phyloP scores from a whole-genome alignment of 495 filamentous ascomycete genomes.

The Penicilliopsis zonata region DNA sequence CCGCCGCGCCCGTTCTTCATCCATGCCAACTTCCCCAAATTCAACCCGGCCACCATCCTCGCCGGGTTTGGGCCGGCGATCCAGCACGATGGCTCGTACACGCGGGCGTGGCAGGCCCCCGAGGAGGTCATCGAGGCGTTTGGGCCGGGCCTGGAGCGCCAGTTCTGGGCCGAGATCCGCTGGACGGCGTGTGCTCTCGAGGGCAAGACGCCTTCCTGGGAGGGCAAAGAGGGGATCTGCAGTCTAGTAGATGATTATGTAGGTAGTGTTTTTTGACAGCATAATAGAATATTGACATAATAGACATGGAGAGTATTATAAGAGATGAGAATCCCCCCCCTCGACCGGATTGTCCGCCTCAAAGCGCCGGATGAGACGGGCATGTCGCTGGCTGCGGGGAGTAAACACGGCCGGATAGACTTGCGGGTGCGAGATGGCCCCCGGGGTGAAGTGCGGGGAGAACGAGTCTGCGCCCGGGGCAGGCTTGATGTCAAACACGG shows the following conservation, averaged over 20 bases:
- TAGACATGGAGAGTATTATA: no score
- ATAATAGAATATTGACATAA: no score
- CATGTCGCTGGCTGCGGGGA: no score
- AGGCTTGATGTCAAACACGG: conserved; percentile 35
- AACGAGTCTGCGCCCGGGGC: conserved; percentile 24
- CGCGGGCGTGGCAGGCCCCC: conserved; percentile 27
- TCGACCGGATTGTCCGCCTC: no score
- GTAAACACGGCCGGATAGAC: no score
- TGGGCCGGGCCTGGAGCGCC: conserved; percentile 39
- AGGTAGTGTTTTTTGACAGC: no score
- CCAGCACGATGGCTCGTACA: conserved; percentile 23
- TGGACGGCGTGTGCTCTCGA: conserved; percentile 35
- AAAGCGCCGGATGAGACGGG: no score
- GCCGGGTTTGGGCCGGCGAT: conserved; percentile 25
- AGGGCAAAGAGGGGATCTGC: conserved; percentile 24
- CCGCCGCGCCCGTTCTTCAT: conserved; percentile 35
- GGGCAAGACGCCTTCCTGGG: conserved; percentile 25
- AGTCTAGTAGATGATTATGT: no score
- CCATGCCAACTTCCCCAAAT: conserved; percentile 43
- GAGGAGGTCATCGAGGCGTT: conserved; percentile 25
- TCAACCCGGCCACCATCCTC: conserved; percentile 35
- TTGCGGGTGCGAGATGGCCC: no score
- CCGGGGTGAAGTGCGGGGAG: no score
- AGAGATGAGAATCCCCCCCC: no score
- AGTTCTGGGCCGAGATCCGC: conserved; percentile 39